Base-by-base conservation (phyloP, 345 rosid genomes). In the Salix purpurea region DNA sequence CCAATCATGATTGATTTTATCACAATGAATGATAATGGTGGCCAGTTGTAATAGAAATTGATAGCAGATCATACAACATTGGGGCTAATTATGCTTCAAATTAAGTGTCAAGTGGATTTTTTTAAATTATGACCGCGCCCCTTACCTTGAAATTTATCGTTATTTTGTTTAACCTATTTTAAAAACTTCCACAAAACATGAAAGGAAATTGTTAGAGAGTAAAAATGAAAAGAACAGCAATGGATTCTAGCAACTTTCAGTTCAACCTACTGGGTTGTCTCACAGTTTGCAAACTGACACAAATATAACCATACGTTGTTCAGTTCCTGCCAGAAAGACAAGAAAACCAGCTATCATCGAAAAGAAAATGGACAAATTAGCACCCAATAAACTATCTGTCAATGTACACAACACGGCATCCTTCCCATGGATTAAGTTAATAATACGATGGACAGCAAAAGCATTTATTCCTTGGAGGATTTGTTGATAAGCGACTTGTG, bases 401-500 rank as follows among this genome's bases (percentile, higher is more conserved):
- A 40, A 30, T 62, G 42, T 78, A 39, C 67, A 72, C 46, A 46
- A 4, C 60, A 16, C 66, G n/a, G 34, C 56, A 21, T 54, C 76
- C 56, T 15, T 28, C 32, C 67, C 32, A 34, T 6, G 18, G 10
- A 9, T 10, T 13, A 18, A 19, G 26, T 18, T 9, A 32, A 24
- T 66, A 65, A 2, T 15, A 14, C 12, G 34, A 46, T 30, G 34
- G n/a, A 13, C 11, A 4, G 30, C 4, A 62, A 48, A 14, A 26
- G 9, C 23, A 23, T 61, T 34, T 2, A 79, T 10, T 79, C 82
- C 78, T 74, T 74, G 26, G 75, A 39, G 42, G 82, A 74, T 62
- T 79, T 79, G 78, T 79, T 79, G 78, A 79, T 79, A 7, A 79
- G 82, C 50, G 82, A 74, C 78, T 79, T 79, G 82, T 79, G 82